Evolutionary conservation across 108 stramenopile species (phyloP).

Genomic region (Pseudonitzschia delicatissima): DNA sequence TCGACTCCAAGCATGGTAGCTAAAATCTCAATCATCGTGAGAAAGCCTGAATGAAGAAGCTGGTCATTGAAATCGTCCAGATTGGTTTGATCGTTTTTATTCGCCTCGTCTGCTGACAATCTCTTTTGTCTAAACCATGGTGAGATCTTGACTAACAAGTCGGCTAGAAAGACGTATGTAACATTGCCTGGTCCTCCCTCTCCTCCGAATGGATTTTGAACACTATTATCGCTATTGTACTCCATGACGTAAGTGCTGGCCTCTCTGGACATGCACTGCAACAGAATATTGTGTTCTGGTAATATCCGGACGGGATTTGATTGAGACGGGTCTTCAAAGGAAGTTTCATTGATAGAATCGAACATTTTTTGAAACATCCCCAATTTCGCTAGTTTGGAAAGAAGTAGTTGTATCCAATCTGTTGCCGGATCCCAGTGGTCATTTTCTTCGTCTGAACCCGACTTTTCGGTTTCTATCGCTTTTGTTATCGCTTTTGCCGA

Average conservation of each 20-base stretch:
- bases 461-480: conserved; percentile 14
- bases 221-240: conserved; percentile 9
- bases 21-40: conserved; percentile 61
- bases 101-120: not conserved
- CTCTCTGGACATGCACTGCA: conserved; percentile 61
- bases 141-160: conserved; percentile 16
- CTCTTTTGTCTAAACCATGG: conserved; percentile 2
- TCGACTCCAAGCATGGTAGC: conserved; percentile 47
- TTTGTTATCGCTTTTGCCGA: conserved; percentile 43
- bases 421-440: conserved; percentile 67
- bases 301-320: conserved; percentile 17
- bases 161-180: conserved; percentile 45
- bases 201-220: conserved; percentile 38
- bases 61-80: conserved; percentile 35
- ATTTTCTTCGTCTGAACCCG: conserved; percentile 12
- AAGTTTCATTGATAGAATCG: not conserved
- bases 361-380: conserved; percentile 54
- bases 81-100: not conserved
- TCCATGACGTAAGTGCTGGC: conserved; percentile 16
- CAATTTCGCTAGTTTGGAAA: conserved; percentile 48
- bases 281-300: conserved; percentile 75
- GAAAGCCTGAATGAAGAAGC: conserved; percentile 37
- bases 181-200: conserved; percentile 21
- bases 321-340: not conserved
- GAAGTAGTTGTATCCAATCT: conserved; percentile 70